Evolutionary conservation across 441 rosid genomes (phyloP), one percentile per base, ranked within the genome.

Genomic region (Melianthus villosus): DNA sequence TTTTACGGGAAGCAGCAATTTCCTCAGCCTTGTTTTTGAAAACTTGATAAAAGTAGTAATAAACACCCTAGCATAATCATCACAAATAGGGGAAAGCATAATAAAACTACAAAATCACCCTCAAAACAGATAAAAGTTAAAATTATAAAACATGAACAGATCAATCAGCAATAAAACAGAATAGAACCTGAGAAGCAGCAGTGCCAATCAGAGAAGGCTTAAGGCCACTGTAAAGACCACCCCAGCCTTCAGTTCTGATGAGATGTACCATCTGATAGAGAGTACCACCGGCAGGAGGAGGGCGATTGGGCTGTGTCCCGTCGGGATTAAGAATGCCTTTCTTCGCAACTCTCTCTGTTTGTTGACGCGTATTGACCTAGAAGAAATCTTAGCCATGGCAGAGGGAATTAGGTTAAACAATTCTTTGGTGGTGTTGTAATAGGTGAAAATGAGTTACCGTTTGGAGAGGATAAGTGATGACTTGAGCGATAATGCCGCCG

Each of bases 331-430:
- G 16, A 3, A 41, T 41, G 47, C 43, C 43, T 51, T 56, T 73
- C 67, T 63, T 61, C 36, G 69, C 59, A 10, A 55, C 54, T 62
- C 85, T 62, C 59, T 73, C 85, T 0, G 72, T 77, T 28, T 77
- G 81, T 54, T 77, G 81, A 25, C 85, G 68, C 26, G 85, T 77
- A 45, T 77, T 77, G 40, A 77, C 74, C 83, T 72, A 55, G n/a
- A n/a, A n/a, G n/a, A n/a, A n/a, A n/a, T n/a, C n/a, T n/a, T n/a
- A n/a, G n/a, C n/a, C n/a, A n/a, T n/a, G n/a, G n/a, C n/a, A n/a
- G n/a, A n/a, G n/a, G n/a, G n/a, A n/a, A n/a, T n/a, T n/a, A n/a
- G n/a, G n/a, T n/a, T n/a, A n/a, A n/a, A n/a, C n/a, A n/a, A n/a
- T n/a, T n/a, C n/a, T n/a, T n/a, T n/a, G n/a, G n/a, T n/a, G n/a